Evolutionary conservation across 1,139 yeast genomes (phyloP).

Genomic region (Wickerhamiella pararugosa): DNA sequence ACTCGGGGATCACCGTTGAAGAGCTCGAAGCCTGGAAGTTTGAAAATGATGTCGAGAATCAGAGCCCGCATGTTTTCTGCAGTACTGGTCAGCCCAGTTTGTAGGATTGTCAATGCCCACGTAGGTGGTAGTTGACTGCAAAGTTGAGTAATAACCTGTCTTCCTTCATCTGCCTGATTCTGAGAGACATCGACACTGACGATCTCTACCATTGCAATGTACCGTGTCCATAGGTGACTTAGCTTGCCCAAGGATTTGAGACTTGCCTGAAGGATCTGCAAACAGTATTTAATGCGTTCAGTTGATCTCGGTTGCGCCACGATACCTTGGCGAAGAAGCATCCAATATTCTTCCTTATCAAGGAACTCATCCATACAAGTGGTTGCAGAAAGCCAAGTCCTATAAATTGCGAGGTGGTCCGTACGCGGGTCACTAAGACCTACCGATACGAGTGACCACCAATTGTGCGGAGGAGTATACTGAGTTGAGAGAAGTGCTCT

Average conservation of each 20-base stretch:
- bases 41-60: constrained; percentile 41
- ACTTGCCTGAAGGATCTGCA: constrained; percentile 51
- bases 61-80: constrained; percentile 68
- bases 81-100: constrained; percentile 64
- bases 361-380: not conserved
- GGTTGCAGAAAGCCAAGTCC: not conserved
- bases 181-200: constrained; percentile 73
- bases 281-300: constrained; percentile 57
- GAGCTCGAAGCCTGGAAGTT: constrained; percentile 37
- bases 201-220: constrained; percentile 60
- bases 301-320: constrained; percentile 34
- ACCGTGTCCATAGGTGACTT: constrained; percentile 52
- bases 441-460: no score
- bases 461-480: no score
- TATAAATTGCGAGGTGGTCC: not conserved
- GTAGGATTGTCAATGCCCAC: constrained; percentile 61
- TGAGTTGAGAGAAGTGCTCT: no score
- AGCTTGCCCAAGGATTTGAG: constrained; percentile 33
- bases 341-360: constrained; percentile 39
- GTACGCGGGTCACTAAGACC: no score
- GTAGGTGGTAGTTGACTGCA: constrained; percentile 43
- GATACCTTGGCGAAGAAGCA: constrained; percentile 39
- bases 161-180: constrained; percentile 75
- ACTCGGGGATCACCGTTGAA: constrained; percentile 27
- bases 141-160: constrained; percentile 43